Percentiles rank a stretch among this genome's conserved stretches.
Conservation (phyloP, 2,329 filamentous ascomycete species). For the Tothia fuscella region DNA sequence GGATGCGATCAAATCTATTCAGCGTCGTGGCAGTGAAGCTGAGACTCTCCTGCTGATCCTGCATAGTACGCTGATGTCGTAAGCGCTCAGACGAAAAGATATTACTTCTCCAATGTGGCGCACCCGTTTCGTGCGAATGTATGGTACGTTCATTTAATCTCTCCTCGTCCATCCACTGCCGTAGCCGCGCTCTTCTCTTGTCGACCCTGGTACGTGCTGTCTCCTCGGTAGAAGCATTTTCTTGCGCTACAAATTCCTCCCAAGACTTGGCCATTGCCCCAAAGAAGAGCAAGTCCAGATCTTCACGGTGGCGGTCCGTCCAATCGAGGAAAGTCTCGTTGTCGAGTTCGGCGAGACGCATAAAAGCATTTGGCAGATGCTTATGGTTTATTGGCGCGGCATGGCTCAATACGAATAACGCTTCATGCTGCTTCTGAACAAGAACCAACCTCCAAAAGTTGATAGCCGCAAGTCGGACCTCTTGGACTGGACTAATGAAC, state of each 20-base stretch:
- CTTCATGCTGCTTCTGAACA: conserved; percentile 83
- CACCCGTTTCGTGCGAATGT: conserved; percentile 73
- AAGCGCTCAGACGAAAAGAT: conserved; percentile 86
- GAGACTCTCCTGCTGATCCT: conserved; percentile 88
- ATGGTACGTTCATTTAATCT: conserved; percentile 46
- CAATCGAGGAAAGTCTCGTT: conserved; percentile 78
- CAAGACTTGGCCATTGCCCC: conserved; percentile 69
- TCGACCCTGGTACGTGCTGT: conserved; percentile 56
- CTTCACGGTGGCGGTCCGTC: conserved; percentile 70
- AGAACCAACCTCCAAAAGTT: conserved; percentile 85
- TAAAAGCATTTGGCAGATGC: conserved; percentile 63
- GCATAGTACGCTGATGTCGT: conserved; percentile 76
- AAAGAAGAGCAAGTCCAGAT: conserved; percentile 73
- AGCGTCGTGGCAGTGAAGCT: conserved; percentile 66
- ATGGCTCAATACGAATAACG: conserved; percentile 59
- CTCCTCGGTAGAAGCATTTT: conserved; percentile 72
- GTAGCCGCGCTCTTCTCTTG: conserved; percentile 72
- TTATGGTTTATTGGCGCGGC: conserved; percentile 59
- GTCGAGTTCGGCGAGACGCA: conserved; percentile 75
- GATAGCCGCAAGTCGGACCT: conserved; percentile 63
- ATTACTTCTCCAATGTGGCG: conserved; percentile 87
- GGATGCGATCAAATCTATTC: conserved; percentile 63
- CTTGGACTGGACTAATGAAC: conserved; percentile 56
- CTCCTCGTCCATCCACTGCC: conserved; percentile 64
- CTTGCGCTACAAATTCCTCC: conserved; percentile 74